Base-by-base conservation (phyloP, 2,329 filamentous ascomycete genomes). In the Aschersonia sp. region DNA sequence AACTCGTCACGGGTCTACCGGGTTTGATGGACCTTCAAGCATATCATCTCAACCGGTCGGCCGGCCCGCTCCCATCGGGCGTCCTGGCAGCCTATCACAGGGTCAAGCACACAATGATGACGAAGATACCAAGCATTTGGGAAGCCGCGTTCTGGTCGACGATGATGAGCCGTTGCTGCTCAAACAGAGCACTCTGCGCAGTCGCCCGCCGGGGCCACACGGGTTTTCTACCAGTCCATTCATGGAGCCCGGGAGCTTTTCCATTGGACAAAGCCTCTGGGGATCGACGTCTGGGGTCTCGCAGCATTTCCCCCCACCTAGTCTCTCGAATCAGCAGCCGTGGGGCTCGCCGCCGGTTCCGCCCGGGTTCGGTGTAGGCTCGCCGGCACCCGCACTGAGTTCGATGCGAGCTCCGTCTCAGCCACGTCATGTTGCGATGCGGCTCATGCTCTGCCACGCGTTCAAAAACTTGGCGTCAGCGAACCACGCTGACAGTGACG, bases 91-190 rank as follows among this genome's bases (percentile, higher is more conserved):
- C 61, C 78, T 77, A 30, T 73, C 72, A 12, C 72, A 76, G 44
- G 74, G 74, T 11, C 72, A 71, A 43, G 67, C 68, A 45, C 57
- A 56, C 44, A 71, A 73, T 30, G 66, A 69, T 48, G 69, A 87
- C 22, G 87, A 90, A 48, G 78, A 86, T 47, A 83, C 81, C 52
- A 77, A 83, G 51, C 88, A 92, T 56, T 73, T 98, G 30, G 92
- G 92, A 10, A 97, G 90, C 63, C 89, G 87, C 56, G 92, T 89
- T 10, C 71, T 98, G 10, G 71, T 97, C 44, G 83, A 83, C 51
- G 88, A 94, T 58, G 86, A 71, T 65, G 83, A 70, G 59, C 75
- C 65, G 52, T 67, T 70, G 35, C 61, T 63, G 5, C 47, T 54
- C 22, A 63, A 65, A 9, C 48, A 59, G 30, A 58, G 58, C 44